Evolutionary conservation across 2,329 filamentous ascomycete species (phyloP), one percentile per base, ranked within the genome.

Genomic region (Ophiostoma ips): DNA sequence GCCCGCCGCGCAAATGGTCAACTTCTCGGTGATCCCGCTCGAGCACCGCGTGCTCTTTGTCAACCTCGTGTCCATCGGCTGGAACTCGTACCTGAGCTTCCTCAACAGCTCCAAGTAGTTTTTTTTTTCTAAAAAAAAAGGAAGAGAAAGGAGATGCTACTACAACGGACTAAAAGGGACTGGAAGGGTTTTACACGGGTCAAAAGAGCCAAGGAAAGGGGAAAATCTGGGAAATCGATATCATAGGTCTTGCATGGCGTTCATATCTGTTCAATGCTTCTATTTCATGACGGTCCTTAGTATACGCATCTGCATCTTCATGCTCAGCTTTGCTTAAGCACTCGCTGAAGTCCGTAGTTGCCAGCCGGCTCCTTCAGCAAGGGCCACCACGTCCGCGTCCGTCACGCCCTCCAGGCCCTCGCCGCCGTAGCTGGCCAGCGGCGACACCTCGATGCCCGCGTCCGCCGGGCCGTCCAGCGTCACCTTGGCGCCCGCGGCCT

Each of bases 21-120:
- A 95, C 71, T 95, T 95, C 69, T 83, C 84, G 60, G 76, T 92
- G 56, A 77, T 95, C 55, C 89, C 89, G 46, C 71, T 94, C 55
- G 78, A 94, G 62, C 81, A 90, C 66, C 76, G 88, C 52, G 78
- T 95, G 38, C 69, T 95, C 58, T 82, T 94, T 54, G 89, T 94
- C 59, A 95, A 95, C 61, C 65, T 94, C 47, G 73, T 95, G 49
- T 85, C 71, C 49, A 73, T 78, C 56, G 77, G 76, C 54, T 81
- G 77, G 77, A 81, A 81, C 65, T 77, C 72, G 55, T 81, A 80
- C 60, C 63, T 81, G 58, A 81, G 77, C 64, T 77, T 69, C 64
- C 63, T 79, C 49, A 81, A 81, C 65, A 75, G 70, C 67, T 48
- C 49, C 13, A 55, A 55, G 51, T 55, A 52, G 45, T 41, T 3